These are phyloP conservation scores for Daldinia eschscholtzii DNA, from an alignment of 2,329 filamentous ascomycete genomes.

Conservation along the genomic window DNA sequence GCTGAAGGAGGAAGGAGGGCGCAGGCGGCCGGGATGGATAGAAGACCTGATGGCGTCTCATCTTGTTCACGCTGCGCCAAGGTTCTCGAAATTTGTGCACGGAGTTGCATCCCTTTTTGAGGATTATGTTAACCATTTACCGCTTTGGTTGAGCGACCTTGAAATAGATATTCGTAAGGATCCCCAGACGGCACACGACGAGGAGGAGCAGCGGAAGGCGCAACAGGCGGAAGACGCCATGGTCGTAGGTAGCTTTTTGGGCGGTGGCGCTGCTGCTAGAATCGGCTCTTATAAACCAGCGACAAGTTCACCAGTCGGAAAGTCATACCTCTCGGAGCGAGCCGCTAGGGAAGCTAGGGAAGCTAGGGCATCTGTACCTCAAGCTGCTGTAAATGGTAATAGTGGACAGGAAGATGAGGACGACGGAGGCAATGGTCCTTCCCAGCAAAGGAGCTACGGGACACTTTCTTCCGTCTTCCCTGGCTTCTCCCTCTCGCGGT, in stretches of 20 bases:
- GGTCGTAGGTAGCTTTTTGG: constrained; percentile 89
- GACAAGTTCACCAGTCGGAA: constrained; percentile 75
- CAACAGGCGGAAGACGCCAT: constrained; percentile 88
- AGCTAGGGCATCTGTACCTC: constrained; percentile 54
- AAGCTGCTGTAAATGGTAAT: constrained; percentile 41
- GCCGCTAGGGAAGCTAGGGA: constrained; percentile 66
- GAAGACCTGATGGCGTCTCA: constrained; percentile 93
- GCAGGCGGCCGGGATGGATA: constrained; percentile 85
- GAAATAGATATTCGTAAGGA: constrained; percentile 95
- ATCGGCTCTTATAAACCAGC: constrained; percentile 69
- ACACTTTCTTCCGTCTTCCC: constrained; percentile 81
- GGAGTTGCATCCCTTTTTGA: constrained; percentile 93
- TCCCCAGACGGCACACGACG: constrained; percentile 88
- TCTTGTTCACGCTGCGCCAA: constrained; percentile 87
- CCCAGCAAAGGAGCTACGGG: constrained; percentile 59
- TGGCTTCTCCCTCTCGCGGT: constrained; percentile 84
- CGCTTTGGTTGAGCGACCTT: constrained; percentile 94
- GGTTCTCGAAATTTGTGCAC: constrained; percentile 97
- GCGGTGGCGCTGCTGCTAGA: constrained; percentile 57
- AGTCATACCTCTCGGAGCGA: constrained; percentile 72
- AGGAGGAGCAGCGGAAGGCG: constrained; percentile 86
- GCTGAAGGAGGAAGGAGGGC: constrained; percentile 73
- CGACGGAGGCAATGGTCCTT: constrained; percentile 43
- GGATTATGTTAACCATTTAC: constrained; percentile 94
- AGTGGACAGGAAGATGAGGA: constrained; percentile 44